Base-by-base conservation (phyloP, 345 rosid species). In the Isatis tinctoria region DNA sequence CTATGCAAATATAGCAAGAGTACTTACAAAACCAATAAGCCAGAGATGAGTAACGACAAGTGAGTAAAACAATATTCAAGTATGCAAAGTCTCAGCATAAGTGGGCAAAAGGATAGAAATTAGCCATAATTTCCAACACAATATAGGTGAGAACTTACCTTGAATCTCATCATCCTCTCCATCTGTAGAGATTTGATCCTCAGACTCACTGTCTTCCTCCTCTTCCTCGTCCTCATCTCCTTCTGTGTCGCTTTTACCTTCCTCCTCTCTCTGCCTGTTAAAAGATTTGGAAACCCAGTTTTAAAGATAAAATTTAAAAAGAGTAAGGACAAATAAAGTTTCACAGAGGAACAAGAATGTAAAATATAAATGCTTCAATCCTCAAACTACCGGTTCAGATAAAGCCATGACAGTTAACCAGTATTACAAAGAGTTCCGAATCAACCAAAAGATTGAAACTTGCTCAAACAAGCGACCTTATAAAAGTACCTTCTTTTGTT, bases 241-340 rank as follows among this genome's bases (percentile, higher is more conserved):
- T 57, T 85, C 87, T 11, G 85, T 53, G 70, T 82, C 87, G 67
- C 86, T 87, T 72, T 54, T 81, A 63, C 86, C 87, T 73, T 77
- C 85, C 81, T 82, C 88, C 62, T 79, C 82, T 78, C 92, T 84
- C 77, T 72, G 76, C 74, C 91, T 86, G 73, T 60, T 10, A 62
- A 32, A 76, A 20, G 14, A 57, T 27, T 49, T 32, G 37, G 6
- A 59, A 72, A n/a, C 35, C 17, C 41, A 14, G 30, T 30, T 30
- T 70, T 2, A 45, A 16, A 56, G 0, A 47, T 5, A n/a, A 24
- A 10, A 8, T 12, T 30, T 33, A 33, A 9, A 48, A 26, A 27
- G 22, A 18, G 24, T 33, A n/a, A 58, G 33, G 13, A 66, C 67
- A 61, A n/a, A 12, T n/a, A 12, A 0, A 49, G 32, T 39, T 60